Evolutionary conservation across 768 basidiomycete genomes (phyloP).

Genomic region (Hygrocybe coccinea): DNA sequence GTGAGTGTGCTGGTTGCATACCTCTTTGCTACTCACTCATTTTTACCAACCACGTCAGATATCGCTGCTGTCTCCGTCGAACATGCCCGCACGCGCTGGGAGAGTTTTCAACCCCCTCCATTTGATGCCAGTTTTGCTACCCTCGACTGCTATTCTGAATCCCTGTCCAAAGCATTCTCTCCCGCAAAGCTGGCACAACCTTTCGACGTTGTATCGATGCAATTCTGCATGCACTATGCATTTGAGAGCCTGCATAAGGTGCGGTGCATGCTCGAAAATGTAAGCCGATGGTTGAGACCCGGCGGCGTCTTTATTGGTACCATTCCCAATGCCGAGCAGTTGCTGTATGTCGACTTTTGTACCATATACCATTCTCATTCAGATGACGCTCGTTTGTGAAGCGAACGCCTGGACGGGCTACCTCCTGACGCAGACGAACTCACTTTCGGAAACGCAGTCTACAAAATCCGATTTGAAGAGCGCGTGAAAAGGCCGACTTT

Average conservation of each 20-base stretch:
- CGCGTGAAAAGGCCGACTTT: constrained; percentile 58
- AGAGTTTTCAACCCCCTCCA: constrained; percentile 42
- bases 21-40: constrained; percentile 6
- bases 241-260: constrained; percentile 88
- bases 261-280: constrained; percentile 90
- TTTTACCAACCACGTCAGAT: constrained; percentile 43
- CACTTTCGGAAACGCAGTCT: constrained; percentile 87
- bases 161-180: constrained; percentile 65
- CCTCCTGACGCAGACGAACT: constrained; percentile 64
- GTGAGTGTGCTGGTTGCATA: constrained; percentile 36
- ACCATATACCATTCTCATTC: constrained; percentile 1
- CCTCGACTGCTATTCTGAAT: constrained; percentile 80
- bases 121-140: constrained; percentile 82
- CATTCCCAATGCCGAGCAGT: constrained; percentile 79
- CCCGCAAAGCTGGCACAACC: constrained; percentile 55
- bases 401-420: constrained; percentile 65
- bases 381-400: constrained; percentile 24
- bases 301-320: constrained; percentile 98
- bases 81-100: constrained; percentile 78
- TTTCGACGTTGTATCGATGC: constrained; percentile 96
- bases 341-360: constrained; percentile 50
- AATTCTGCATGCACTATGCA: constrained; percentile 99
- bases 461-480: constrained; percentile 81
- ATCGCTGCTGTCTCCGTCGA: constrained; percentile 84
- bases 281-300: constrained; percentile 65